Base-by-base conservation (phyloP, 345 rosid genomes). In the Melaleuca alternifolia region DNA sequence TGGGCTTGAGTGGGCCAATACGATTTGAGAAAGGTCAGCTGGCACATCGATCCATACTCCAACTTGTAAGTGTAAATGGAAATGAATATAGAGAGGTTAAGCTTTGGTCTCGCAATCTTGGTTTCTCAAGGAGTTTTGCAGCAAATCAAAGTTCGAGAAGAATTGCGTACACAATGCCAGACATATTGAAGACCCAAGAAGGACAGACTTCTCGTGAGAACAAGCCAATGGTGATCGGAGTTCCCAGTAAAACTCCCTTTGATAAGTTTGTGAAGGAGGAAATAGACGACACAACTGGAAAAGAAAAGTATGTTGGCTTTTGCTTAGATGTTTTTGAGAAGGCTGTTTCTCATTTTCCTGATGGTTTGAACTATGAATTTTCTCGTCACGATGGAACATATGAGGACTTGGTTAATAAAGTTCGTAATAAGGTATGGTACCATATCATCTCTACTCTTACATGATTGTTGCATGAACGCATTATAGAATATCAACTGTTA, bases 1-100 rank as follows among this genome's bases (percentile, higher is more conserved):
- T 53, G n/a, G 92, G 93, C 71, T 88, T 94, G 82, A 92, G 91
- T 30, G 94, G 94, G 1, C 57, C 54, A 87, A 85, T 93, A 61
- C 52, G 37, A 24, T 92, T 91, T 84, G 46, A 57, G 51, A 88
- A 57, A 26, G 88, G 90, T 7, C 52, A 52, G 83, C 33, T 89
- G 54, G 51, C 50, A 10, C 51, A 50, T 6, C 26, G 23, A 50
- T 81, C 87, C 6, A 30, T 23, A 65, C 50, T 90, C 83, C 77
- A 87, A 85, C 75, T 93, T 75, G 84, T 90, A 51, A 90, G 91
- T 50, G 89, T 93, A 26, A 84, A 89, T 7, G 93, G 93, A 51
- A 91, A 86, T 89, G 89, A 87, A 48, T 91, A 90, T 75, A 87
- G 87, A 52, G 92, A 91, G 87, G 62, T 91, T 11, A 90, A 91